Conservation (phyloP, 257 asterid species). For the Salvia rosmarinus region DNA sequence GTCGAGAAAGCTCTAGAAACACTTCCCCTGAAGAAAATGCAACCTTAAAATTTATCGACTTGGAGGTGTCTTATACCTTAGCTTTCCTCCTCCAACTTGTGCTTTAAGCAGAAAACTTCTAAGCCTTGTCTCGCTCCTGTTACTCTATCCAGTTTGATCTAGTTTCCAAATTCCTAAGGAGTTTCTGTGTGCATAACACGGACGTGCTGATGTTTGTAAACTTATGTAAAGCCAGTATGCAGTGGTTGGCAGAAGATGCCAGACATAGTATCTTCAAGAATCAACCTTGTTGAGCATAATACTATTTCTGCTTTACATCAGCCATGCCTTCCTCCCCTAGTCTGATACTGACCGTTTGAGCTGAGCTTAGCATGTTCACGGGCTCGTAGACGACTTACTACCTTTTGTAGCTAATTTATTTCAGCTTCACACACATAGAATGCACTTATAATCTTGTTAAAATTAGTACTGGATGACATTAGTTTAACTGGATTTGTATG, state of each 20-base stretch:
- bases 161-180: neutral
- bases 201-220: no score
- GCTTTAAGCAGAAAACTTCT: neutral
- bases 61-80: neutral
- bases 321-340: no score
- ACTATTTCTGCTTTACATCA: no score
- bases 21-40: neutral
- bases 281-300: no score
- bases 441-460: neutral
- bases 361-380: no score
- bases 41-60: neutral
- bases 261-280: no score
- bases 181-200: neutral
- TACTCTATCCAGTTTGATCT: neutral
- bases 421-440: neutral
- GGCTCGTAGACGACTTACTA: no score
- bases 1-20: neutral
- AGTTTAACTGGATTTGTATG: neutral
- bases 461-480: neutral
- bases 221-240: no score
- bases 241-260: no score
- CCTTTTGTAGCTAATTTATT: no score
- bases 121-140: neutral
- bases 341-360: no score
- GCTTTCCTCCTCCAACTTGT: neutral